Evolutionary conservation across 257 asterid species (phyloP).

Genomic region (Gentiana dahurica): DNA sequence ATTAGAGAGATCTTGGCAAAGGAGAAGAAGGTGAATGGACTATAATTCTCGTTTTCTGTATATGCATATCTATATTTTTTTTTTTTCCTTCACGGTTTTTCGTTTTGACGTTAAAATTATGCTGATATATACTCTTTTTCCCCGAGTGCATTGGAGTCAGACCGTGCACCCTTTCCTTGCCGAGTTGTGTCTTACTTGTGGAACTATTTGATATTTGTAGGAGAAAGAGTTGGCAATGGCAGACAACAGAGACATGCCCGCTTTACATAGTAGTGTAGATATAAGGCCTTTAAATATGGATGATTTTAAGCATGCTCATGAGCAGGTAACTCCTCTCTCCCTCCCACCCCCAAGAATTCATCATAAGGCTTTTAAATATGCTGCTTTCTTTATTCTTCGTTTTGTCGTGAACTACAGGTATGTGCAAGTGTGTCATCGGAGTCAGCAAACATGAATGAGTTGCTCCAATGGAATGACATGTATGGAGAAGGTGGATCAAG

Average conservation of each 20-base stretch:
- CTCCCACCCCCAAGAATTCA: slow-evolving; percentile 9
- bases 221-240: slow-evolving; percentile 64
- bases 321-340: slow-evolving; percentile 29
- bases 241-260: slow-evolving; percentile 60
- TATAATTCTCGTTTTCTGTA: too few relatives aligned
- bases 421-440: slow-evolving; percentile 79
- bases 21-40: slow-evolving; percentile 65
- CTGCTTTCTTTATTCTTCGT: neutral
- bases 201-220: slow-evolving; percentile 26
- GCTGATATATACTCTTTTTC: too few relatives aligned
- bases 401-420: slow-evolving; percentile 25
- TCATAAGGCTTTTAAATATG: neutral
- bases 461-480: slow-evolving; percentile 76
- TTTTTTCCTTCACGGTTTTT: too few relatives aligned
- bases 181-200: neutral
- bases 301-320: slow-evolving; percentile 80
- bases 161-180: neutral
- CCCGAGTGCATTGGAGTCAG: too few relatives aligned
- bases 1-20: slow-evolving; percentile 77
- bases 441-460: slow-evolving; percentile 64
- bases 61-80: too few relatives aligned
- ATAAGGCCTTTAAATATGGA: slow-evolving; percentile 64
- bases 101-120: too few relatives aligned
- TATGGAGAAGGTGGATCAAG: slow-evolving; percentile 87
- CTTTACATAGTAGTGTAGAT: slow-evolving; percentile 68